Evolutionary conservation across 371 early-diverging fungal species (phyloP).

Genomic region (Syncephalastrum sp.): DNA sequence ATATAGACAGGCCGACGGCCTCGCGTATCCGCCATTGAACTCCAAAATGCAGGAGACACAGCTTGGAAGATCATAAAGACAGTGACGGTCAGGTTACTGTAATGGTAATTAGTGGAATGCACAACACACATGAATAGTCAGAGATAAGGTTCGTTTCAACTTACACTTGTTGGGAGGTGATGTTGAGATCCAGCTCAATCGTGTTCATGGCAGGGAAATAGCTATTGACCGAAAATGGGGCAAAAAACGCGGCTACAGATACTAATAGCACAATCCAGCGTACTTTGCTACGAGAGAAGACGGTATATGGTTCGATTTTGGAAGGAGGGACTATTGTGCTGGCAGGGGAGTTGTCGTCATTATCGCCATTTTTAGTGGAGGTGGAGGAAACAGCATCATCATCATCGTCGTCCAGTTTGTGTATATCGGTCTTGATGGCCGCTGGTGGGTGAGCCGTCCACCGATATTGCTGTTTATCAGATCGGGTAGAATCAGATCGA

Average conservation of each 20-base stretch:
- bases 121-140: constrained; percentile 1
- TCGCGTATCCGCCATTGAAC: constrained; percentile 58
- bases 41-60: constrained; percentile 58
- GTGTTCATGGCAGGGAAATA: constrained; percentile 27
- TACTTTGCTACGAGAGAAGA: constrained; percentile 17
- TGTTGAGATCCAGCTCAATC: constrained; percentile 17
- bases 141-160: background rate
- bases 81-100: constrained; percentile 36
- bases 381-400: background rate
- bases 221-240: constrained; percentile 27
- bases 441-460: no score
- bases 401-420: background rate
- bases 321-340: no score
- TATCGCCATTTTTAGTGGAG: no score
- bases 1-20: constrained; percentile 69
- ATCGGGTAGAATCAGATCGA: no score
- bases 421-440: background rate
- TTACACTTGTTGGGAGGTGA: constrained; percentile 21
- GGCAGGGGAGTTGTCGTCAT: no score
- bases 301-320: constrained; percentile 5
- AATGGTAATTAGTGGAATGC: background rate
- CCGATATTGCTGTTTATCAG: no score
- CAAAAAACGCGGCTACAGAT: constrained; percentile 24
- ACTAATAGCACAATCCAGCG: constrained; percentile 20
- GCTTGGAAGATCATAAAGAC: constrained; percentile 49